Base-by-base conservation (phyloP, 163 green algal species). In the Chlamydomonas reinhardtii region DNA sequence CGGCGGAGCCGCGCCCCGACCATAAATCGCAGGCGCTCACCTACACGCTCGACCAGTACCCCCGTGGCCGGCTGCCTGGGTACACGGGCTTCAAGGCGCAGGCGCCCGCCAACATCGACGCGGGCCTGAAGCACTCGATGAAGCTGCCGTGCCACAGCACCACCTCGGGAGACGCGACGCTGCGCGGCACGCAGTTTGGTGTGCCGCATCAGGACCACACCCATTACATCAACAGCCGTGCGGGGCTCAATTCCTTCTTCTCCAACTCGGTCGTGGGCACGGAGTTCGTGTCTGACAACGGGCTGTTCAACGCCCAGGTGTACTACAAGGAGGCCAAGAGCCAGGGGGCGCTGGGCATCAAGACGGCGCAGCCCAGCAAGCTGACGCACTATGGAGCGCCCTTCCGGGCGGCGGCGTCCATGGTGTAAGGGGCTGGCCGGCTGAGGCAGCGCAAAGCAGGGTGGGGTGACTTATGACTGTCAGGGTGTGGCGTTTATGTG, bases 31-130 rank as follows among this genome's bases (percentile, higher is more conserved):
- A 34, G 20, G 68, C 72, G 4, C 62, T 82, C 39, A 62, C 59
- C 14, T 88, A 81, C 90, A 69, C 54, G 19, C 76, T 93, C 34
- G 84, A 93, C 71, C 90, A 94, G 82, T 94, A 84, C 79, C 77
- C 73, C 0, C 90, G 90, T 62, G 83, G 34, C 20, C 88, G 90
- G 27, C 73, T 94, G 70, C 90, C 90, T 0, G 70, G 80, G 37
- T 91, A 90, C 83, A 94, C 90, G 27, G 84, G 82, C 27, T 90
- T 80, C 86, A 93, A 93, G 83, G 83, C 87, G 17, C 81, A 91
- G 81, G 76, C 85, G 22, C 72, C 89, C 2, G 14, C 65, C 56
- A 94, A 94, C 75, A 89, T 91, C 43, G 34, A 70, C 11, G 31
- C 31, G 19, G 22, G 14, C 35, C 37, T 71, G 19, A 9, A 27